Evolutionary conservation across 2,329 filamentous ascomycete species (phyloP).

Genomic region (Scedosporium aurantiacum): DNA sequence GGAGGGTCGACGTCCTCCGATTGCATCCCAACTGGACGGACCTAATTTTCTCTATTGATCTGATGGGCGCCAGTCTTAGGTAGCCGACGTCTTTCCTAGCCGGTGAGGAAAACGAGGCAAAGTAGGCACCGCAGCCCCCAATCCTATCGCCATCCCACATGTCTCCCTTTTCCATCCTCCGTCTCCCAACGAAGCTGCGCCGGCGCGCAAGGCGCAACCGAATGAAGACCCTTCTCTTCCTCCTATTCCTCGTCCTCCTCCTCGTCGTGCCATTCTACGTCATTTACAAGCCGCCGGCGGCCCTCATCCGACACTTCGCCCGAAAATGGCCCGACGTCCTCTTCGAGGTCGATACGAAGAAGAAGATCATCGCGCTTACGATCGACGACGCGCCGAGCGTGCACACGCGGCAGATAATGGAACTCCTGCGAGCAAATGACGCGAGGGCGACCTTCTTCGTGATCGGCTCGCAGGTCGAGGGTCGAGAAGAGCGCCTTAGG

Average conservation of each 20-base stretch:
- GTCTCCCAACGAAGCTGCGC: slow-evolving; percentile 44
- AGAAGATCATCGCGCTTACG: slow-evolving; percentile 67
- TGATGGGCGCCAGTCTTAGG: neutral
- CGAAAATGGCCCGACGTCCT: slow-evolving; percentile 67
- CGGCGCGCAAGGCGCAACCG: slow-evolving; percentile 47
- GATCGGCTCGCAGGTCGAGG: slow-evolving; percentile 65
- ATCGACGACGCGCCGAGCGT: slow-evolving; percentile 77
- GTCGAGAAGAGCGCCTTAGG: slow-evolving; percentile 41
- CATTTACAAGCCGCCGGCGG: slow-evolving; percentile 70
- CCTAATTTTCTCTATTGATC: neutral
- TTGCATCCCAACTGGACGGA: neutral
- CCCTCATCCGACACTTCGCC: slow-evolving; percentile 60
- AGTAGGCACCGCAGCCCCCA: neutral
- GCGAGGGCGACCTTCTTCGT: slow-evolving; percentile 80
- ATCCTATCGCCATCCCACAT: neutral
- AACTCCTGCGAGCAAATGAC: slow-evolving; percentile 51
- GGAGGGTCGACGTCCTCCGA: neutral
- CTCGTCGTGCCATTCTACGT: slow-evolving; percentile 44
- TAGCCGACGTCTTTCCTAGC: neutral
- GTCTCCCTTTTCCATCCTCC: slow-evolving; percentile 36
- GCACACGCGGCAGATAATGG: slow-evolving; percentile 59
- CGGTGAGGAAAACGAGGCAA: neutral
- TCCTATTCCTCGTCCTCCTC: slow-evolving; percentile 25
- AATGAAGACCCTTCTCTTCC: slow-evolving; percentile 40
- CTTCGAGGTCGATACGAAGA: slow-evolving; percentile 50